A percentile compares a stretch with the other conserved stretches of the same genome.
Conservation (phyloP, 2,329 filamentous ascomycete species). For the Trichophyton benhamiae region DNA sequence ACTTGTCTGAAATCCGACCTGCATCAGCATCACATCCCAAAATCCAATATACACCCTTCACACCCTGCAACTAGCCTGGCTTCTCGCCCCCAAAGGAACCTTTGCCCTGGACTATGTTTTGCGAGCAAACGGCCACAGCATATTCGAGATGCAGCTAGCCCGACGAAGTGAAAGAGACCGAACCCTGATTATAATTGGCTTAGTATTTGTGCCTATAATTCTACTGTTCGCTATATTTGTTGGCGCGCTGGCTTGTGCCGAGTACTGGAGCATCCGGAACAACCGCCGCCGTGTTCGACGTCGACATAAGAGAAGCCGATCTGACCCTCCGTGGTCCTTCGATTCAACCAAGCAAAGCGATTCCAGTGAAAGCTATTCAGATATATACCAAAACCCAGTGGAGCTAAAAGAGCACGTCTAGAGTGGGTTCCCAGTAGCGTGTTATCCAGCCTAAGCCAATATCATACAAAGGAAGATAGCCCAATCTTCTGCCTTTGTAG, state of each 20-base stretch:
- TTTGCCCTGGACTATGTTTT: not conserved
- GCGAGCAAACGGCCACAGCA: not conserved
- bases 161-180: constrained; percentile 11
- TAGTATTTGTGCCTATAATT: constrained; percentile 38
- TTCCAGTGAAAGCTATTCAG: constrained; percentile 19
- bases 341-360: constrained; percentile 22
- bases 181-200: constrained; percentile 28
- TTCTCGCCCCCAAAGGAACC: not conserved
- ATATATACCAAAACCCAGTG: constrained; percentile 18
- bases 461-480: not conserved
- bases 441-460: not conserved
- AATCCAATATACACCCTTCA: not conserved
- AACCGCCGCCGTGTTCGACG: constrained; percentile 18
- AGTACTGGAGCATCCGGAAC: constrained; percentile 21
- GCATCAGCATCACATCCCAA: not conserved
- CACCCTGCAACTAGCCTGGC: not conserved
- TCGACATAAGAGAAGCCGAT: constrained; percentile 21
- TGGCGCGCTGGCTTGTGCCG: constrained; percentile 28
- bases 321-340: constrained; percentile 21
- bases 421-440: not conserved
- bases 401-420: constrained; percentile 13
- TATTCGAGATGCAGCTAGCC: constrained; percentile 4
- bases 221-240: constrained; percentile 31
- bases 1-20: not conserved
- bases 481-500: not conserved